Evolutionary conservation across 2,329 filamentous ascomycete genomes (phyloP).

Genomic region (Cytospora chrysosperma): DNA sequence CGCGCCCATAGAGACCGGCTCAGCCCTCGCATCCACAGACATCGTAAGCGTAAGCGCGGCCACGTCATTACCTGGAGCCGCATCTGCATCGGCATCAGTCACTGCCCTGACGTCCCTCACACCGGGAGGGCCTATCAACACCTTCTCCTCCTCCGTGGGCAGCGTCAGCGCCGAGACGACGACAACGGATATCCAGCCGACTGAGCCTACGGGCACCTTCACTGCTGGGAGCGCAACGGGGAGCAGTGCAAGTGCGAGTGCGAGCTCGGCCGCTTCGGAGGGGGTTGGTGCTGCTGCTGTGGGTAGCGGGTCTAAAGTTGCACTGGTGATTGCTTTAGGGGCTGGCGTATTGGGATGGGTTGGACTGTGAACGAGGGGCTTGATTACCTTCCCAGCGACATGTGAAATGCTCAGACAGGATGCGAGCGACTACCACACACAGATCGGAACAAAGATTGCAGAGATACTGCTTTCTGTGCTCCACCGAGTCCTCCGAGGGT

Average conservation of each 20-base stretch:
- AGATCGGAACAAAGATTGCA: not conserved
- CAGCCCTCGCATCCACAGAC: not conserved
- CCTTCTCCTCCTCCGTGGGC: not conserved
- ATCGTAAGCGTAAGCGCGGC: not conserved
- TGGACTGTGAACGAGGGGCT: not conserved
- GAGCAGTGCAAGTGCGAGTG: not conserved
- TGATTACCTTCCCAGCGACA: not conserved
- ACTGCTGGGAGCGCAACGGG: not conserved
- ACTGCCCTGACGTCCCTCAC: not conserved
- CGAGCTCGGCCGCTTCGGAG: not conserved
- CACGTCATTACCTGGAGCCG: not conserved
- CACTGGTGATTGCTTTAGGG: constrained; percentile 20
- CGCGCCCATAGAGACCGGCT: not conserved
- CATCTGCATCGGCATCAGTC: not conserved
- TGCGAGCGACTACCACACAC: not conserved
- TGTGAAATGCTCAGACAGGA: not conserved
- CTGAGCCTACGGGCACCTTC: constrained; percentile 10
- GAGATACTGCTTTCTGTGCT: no score
- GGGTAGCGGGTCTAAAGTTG: constrained; percentile 8
- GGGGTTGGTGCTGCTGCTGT: not conserved
- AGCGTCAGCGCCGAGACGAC: not conserved
- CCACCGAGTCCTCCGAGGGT: no score
- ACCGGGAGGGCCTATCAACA: constrained; percentile 11
- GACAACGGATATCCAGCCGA: constrained; percentile 12
- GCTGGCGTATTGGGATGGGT: constrained; percentile 18